Conservation (phyloP, 192 early-diverging fungal genomes). For the Gonapodya prolifera region DNA sequence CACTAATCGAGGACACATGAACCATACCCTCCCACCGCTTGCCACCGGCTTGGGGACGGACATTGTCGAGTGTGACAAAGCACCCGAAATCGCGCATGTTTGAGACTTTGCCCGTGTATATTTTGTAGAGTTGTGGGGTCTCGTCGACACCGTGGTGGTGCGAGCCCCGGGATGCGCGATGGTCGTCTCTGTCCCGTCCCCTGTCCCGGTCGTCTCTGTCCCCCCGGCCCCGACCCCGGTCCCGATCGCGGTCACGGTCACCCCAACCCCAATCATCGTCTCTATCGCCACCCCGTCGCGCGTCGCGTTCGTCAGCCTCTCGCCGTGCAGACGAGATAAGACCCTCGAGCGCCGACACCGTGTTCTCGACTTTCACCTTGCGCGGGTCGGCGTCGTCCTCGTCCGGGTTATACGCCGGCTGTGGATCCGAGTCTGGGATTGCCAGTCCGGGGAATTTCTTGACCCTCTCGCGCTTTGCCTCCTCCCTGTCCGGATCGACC, state of each 20-base stretch:
- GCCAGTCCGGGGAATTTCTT: constrained; percentile 77
- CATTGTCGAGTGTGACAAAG: constrained; percentile 75
- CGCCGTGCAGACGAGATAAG: constrained; percentile 9
- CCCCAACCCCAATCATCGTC: constrained; percentile 12
- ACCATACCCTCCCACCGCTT: constrained; percentile 79
- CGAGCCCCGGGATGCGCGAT: not conserved
- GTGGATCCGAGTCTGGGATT: constrained; percentile 24
- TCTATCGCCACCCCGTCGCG: constrained; percentile 19
- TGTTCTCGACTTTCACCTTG: constrained; percentile 28
- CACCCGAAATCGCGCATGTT: constrained; percentile 88
- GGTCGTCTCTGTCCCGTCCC: constrained; percentile 7
- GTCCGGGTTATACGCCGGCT: no score
- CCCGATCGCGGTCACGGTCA: constrained; percentile 11
- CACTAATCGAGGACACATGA: constrained; percentile 60
- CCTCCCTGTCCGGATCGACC: not conserved
- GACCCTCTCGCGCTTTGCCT: not conserved
- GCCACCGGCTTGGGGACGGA: no score
- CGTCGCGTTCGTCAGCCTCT: constrained; percentile 7
- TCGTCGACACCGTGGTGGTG: constrained; percentile 43
- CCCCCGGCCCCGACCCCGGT: constrained; percentile 10
- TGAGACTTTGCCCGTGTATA: constrained; percentile 72
- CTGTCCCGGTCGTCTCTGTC: constrained; percentile 9
- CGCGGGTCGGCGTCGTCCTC: constrained; percentile 31
- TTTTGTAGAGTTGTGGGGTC: constrained; percentile 77
- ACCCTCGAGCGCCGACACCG: constrained; percentile 47